Conservation (phyloP, 2,329 filamentous ascomycete species). For the Proliferodiscus dingleyae region DNA sequence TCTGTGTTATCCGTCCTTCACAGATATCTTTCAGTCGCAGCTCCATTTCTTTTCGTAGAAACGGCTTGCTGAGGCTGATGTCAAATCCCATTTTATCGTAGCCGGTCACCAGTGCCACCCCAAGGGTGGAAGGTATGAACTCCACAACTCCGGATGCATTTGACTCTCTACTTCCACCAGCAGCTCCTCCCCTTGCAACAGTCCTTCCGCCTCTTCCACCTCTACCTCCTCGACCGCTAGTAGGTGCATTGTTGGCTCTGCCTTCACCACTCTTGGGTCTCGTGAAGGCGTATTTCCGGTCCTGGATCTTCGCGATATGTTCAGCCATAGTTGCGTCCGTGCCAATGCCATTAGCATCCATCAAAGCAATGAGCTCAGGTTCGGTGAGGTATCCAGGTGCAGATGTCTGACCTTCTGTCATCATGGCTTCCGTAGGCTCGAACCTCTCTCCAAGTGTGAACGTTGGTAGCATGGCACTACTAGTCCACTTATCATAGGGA, state of each 20-base stretch:
- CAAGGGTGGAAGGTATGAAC: conserved; percentile 88
- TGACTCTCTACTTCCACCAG: conserved; percentile 40
- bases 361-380: conserved; percentile 88
- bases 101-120: conserved; percentile 85
- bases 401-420: conserved; percentile 85
- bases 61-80: conserved; percentile 89
- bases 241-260: conserved; percentile 30
- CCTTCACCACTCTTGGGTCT: conserved; percentile 41
- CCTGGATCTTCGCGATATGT: conserved; percentile 93
- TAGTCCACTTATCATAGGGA: conserved; percentile 94
- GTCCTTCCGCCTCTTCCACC: conserved; percentile 38
- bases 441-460: conserved; percentile 79
- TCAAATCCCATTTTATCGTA: conserved; percentile 94
- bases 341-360: conserved; percentile 98
- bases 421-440: conserved; percentile 80
- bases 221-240: conserved; percentile 35
- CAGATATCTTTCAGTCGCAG: conserved; percentile 95
- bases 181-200: conserved; percentile 37
- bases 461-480: conserved; percentile 73
- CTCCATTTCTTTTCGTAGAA: conserved; percentile 97
- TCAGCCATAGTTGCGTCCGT: conserved; percentile 99
- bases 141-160: conserved; percentile 49
- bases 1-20: conserved; percentile 71
- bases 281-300: conserved; percentile 78
- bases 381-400: conserved; percentile 87